Evolutionary conservation across 1,284 basidiomycete species (phyloP).

Genomic region (Ceratobasidium sp.): DNA sequence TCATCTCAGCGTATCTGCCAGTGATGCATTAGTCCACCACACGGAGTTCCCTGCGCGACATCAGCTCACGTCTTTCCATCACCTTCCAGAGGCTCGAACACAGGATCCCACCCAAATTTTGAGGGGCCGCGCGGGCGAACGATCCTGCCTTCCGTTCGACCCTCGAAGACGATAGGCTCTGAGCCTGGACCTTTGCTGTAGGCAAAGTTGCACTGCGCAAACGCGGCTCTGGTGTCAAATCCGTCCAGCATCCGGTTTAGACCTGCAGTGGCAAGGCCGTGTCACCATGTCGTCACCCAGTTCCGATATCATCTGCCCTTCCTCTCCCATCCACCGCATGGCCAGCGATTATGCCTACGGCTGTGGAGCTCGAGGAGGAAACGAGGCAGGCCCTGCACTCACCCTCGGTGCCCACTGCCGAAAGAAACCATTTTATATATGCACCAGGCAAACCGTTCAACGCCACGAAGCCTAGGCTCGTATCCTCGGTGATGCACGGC

Average conservation of each 20-base stretch:
- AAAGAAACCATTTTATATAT: slow-evolving; percentile 94
- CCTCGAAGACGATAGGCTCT: slow-evolving; percentile 82
- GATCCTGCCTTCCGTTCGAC: slow-evolving; percentile 84
- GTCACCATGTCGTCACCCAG: slow-evolving; percentile 19
- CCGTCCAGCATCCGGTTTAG: slow-evolving; percentile 86
- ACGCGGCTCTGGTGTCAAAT: slow-evolving; percentile 81
- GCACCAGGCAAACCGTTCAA: slow-evolving; percentile 91
- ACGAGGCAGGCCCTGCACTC: slow-evolving; percentile 44
- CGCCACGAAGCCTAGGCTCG: slow-evolving; percentile 89
- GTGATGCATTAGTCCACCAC: not conserved
- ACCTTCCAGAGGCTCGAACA: slow-evolving; percentile 79
- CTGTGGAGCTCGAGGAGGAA: slow-evolving; percentile 24
- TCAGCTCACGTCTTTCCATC: slow-evolving; percentile 74
- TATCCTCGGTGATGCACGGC: slow-evolving; percentile 96
- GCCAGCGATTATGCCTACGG: slow-evolving; percentile 2
- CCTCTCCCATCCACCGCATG: not conserved
- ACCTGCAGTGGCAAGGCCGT: slow-evolving; percentile 56
- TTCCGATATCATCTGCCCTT: slow-evolving; percentile 12
- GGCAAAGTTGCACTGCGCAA: slow-evolving; percentile 94
- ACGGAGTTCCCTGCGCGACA: not conserved
- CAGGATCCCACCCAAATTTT: slow-evolving; percentile 86
- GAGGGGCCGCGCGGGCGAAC: slow-evolving; percentile 82
- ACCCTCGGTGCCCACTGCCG: slow-evolving; percentile 79
- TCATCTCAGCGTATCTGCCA: slow-evolving; percentile 93
- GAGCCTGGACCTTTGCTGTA: slow-evolving; percentile 83